Evolutionary conservation across 805 yeast genomes (phyloP).

Genomic region (Metschnikowia dekortorum): DNA sequence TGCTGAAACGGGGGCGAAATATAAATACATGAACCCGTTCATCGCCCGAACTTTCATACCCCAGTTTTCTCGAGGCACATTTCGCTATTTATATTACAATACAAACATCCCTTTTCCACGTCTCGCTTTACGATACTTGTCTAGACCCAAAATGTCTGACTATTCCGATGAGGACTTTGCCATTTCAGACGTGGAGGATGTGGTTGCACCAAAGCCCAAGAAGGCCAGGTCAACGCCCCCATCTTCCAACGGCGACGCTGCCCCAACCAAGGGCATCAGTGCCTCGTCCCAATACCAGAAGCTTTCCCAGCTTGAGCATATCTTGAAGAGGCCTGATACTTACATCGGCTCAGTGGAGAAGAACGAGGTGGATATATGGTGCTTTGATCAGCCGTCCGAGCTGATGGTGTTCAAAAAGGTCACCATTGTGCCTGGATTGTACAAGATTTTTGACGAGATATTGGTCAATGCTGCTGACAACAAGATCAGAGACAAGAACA

Average conservation of each 20-base stretch:
- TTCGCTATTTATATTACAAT: neutral
- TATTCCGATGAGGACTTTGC: constrained; percentile 11
- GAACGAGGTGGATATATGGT: constrained; percentile 79
- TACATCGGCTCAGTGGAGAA: constrained; percentile 93
- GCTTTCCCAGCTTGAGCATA: constrained; percentile 92
- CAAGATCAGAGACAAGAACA: constrained; percentile 87
- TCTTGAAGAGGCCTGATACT: constrained; percentile 94
- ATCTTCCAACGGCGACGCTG: constrained; percentile 11
- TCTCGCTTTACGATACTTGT: neutral
- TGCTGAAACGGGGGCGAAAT: constrained; percentile 3
- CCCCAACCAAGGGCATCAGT: constrained; percentile 16
- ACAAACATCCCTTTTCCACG: neutral
- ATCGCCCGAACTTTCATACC: neutral
- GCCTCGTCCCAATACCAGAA: constrained; percentile 83
- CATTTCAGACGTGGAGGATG: constrained; percentile 10
- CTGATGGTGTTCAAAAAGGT: constrained; percentile 54
- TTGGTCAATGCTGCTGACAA: constrained; percentile 98
- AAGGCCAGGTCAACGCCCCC: constrained; percentile 14
- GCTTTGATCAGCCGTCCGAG: constrained; percentile 51
- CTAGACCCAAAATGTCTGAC: constrained; percentile 9
- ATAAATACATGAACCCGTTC: neutral
- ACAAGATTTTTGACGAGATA: constrained; percentile 95
- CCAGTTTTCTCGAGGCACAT: neutral
- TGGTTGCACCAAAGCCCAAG: constrained; percentile 5
- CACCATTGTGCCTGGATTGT: constrained; percentile 88